Evolutionary conservation across 2,329 filamentous ascomycete genomes (phyloP).

Genomic region (Lachnum nothofagi): DNA sequence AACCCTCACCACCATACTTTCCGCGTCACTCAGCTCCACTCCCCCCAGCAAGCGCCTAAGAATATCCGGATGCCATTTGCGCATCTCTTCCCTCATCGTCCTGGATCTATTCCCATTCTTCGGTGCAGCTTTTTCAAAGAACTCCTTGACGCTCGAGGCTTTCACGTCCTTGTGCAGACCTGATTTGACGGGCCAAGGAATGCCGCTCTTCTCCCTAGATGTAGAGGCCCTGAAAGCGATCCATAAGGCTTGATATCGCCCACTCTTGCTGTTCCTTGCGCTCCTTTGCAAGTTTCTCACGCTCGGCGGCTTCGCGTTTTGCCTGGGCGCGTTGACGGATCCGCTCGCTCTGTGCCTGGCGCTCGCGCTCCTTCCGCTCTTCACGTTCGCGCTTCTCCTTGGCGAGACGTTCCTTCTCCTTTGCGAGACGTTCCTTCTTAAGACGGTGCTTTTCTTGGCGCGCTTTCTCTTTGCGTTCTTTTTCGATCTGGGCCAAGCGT

Average conservation of each 20-base stretch:
- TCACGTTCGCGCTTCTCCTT: constrained; percentile 9
- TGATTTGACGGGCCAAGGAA: constrained; percentile 22
- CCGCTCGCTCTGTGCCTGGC: constrained; percentile 12
- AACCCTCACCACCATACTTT: constrained; percentile 10
- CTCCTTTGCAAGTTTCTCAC: too few relatives aligned
- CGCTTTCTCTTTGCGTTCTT: too few relatives aligned
- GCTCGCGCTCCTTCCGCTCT: constrained; percentile 6
- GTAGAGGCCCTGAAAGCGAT: constrained; percentile 4
- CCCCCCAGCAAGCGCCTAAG: too few relatives aligned
- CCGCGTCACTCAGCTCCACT: constrained; percentile 12
- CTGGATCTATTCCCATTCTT: constrained; percentile 5
- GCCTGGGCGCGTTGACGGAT: constrained; percentile 18
- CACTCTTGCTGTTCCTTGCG: too few relatives aligned
- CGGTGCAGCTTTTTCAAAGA: constrained; percentile 11
- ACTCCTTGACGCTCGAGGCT: constrained; percentile 12
- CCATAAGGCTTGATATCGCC: constrained; percentile 14
- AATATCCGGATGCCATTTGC: constrained; percentile 22
- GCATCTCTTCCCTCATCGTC: constrained; percentile 11
- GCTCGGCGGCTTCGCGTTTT: constrained; percentile 10
- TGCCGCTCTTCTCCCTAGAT: neutral
- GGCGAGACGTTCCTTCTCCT: constrained; percentile 7
- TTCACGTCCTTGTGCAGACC: constrained; percentile 13
- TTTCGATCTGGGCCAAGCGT: too few relatives aligned
- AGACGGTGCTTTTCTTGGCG: constrained; percentile 5
- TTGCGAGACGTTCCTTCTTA: constrained; percentile 6